Conservation (phyloP, 148 eudicot species). For the Camellia granthamiana region DNA sequence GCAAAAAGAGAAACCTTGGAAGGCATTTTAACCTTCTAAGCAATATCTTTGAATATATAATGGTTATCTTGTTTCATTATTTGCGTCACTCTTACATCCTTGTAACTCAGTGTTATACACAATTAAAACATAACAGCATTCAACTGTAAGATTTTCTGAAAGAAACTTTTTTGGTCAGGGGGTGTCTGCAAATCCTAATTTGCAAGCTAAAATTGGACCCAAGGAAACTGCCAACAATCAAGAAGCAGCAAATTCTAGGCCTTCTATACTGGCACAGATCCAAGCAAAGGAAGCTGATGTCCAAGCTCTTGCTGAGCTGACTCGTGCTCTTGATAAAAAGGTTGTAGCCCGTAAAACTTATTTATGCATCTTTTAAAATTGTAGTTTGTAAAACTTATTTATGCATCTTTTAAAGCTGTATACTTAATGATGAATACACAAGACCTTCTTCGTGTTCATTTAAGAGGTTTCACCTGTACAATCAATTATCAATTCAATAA, state of each 20-base stretch:
- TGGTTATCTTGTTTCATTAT: conserved; percentile 1
- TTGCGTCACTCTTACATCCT: not conserved
- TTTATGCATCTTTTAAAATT: not conserved
- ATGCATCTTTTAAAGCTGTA: not conserved
- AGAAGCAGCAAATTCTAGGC: conserved; percentile 51
- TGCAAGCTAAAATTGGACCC: conserved; percentile 36
- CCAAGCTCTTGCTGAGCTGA: conserved; percentile 82
- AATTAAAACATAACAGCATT: not conserved
- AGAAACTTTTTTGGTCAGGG: conserved; percentile 33
- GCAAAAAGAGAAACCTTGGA: too few relatives aligned
- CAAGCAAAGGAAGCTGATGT: conserved; percentile 94
- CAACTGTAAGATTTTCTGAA: conserved; percentile 5
- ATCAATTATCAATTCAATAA: not conserved
- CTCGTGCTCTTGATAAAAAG: conserved; percentile 90
- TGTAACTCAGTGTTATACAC: not conserved
- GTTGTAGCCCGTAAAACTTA: conserved; percentile 27
- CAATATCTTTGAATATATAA: too few relatives aligned
- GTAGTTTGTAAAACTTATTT: not conserved
- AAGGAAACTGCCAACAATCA: conserved; percentile 42
- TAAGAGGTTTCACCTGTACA: not conserved
- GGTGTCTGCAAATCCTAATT: conserved; percentile 40
- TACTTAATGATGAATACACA: not conserved
- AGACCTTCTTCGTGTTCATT: not conserved
- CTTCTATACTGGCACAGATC: conserved; percentile 52
- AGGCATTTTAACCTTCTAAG: too few relatives aligned